phyloP scores from a whole-genome alignment of 2,329 filamentous ascomycete genomes.

The Fusarium redolens region DNA sequence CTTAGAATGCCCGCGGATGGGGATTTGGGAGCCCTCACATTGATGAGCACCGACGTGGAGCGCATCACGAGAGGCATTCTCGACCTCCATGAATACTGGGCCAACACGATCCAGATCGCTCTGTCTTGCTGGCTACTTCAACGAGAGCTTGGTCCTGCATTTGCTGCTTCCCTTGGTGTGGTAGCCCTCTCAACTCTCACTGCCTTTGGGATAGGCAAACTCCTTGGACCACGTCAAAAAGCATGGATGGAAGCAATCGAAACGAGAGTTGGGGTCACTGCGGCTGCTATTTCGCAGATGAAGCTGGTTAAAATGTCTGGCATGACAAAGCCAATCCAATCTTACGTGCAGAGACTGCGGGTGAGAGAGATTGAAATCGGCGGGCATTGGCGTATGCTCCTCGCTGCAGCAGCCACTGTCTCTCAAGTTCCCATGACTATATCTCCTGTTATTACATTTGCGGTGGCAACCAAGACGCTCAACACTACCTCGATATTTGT shows the following conservation, averaged over 20 bases:
- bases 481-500: conserved; percentile 47
- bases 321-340: conserved; percentile 41
- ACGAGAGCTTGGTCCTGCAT: not conserved
- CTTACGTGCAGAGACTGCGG: conserved; percentile 44
- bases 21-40: not conserved
- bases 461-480: conserved; percentile 48
- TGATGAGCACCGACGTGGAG: not conserved
- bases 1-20: not conserved
- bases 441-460: conserved; percentile 48
- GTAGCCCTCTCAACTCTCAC: not conserved
- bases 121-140: not conserved
- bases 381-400: conserved; percentile 39
- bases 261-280: conserved; percentile 46
- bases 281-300: conserved; percentile 46
- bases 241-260: conserved; percentile 52
- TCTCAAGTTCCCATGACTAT: conserved; percentile 47
- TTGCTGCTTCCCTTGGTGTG: not conserved
- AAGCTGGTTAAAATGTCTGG: conserved; percentile 49
- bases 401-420: conserved; percentile 44
- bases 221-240: conserved; percentile 38
- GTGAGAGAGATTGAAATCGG: conserved; percentile 45
- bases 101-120: not conserved
- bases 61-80: not conserved
- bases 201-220: not conserved
- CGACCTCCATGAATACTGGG: not conserved